Conservation (phyloP, 139 green algal genomes). For the Volvox reticuliferus region DNA sequence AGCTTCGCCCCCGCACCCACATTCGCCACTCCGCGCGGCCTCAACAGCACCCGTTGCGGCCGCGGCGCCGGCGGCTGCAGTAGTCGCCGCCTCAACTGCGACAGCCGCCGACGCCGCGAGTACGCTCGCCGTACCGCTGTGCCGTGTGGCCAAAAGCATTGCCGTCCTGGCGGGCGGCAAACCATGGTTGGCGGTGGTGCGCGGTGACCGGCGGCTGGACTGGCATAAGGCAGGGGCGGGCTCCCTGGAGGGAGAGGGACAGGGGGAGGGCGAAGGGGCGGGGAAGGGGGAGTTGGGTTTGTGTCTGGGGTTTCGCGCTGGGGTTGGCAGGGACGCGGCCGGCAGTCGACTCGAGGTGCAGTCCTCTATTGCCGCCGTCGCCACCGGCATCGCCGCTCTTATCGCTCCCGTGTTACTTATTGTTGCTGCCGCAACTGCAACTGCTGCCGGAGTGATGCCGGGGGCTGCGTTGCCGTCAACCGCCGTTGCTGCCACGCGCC, state of each 20-base stretch:
- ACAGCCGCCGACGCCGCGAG: constrained; percentile 38
- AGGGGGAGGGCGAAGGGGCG: background rate
- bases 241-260: background rate
- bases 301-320: too few relatives aligned
- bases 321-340: too few relatives aligned
- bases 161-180: constrained; percentile 45
- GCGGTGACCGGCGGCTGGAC: constrained; percentile 51
- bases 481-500: background rate
- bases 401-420: background rate
- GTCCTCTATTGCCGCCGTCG: background rate
- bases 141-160: constrained; percentile 53
- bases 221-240: constrained; percentile 61
- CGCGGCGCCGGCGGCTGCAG: background rate
- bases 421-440: background rate
- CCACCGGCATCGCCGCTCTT: background rate
- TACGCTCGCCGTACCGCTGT: constrained; percentile 20
- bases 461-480: background rate
- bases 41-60: background rate
- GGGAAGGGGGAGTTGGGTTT: background rate
- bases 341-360: background rate
- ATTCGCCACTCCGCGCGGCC: background rate
- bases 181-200: constrained; percentile 53
- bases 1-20: background rate
- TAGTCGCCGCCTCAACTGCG: background rate
- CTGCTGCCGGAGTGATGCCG: background rate